phyloP scores from a whole-genome alignment of 345 rosid species.

The Firmiana major region DNA sequence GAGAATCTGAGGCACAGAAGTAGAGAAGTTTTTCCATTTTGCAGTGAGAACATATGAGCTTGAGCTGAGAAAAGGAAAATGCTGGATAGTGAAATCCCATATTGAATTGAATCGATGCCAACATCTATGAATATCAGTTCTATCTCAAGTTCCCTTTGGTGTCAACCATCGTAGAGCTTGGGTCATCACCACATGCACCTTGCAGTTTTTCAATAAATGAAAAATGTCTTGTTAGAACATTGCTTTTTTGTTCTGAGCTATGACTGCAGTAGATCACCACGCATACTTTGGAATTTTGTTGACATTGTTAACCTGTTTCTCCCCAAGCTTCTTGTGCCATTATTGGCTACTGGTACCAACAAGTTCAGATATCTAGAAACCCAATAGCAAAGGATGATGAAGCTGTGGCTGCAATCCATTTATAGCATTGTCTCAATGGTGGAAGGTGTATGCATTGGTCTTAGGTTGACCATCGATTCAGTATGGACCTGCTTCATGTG shows the following conservation, averaged over 20 bases:
- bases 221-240: not conserved
- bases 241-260: not conserved
- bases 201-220: not conserved
- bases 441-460: not conserved
- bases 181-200: not conserved
- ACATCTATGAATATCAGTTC: slow-evolving; percentile 1
- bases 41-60: not conserved
- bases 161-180: slow-evolving; percentile 2
- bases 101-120: not conserved
- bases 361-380: not conserved
- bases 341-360: not conserved
- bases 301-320: no score
- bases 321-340: no score
- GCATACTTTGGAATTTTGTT: not conserved
- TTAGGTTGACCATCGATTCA: not conserved
- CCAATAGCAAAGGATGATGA: not conserved
- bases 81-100: not conserved
- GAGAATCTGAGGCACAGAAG: slow-evolving; percentile 48
- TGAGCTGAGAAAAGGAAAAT: slow-evolving; percentile 5
- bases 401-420: not conserved
- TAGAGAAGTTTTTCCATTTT: slow-evolving; percentile 6
- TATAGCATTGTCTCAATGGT: not conserved
- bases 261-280: not conserved
- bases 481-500: not conserved
- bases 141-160: not conserved